Conservation (phyloP, 2,329 filamentous ascomycete genomes). For the Onygena corvina region DNA sequence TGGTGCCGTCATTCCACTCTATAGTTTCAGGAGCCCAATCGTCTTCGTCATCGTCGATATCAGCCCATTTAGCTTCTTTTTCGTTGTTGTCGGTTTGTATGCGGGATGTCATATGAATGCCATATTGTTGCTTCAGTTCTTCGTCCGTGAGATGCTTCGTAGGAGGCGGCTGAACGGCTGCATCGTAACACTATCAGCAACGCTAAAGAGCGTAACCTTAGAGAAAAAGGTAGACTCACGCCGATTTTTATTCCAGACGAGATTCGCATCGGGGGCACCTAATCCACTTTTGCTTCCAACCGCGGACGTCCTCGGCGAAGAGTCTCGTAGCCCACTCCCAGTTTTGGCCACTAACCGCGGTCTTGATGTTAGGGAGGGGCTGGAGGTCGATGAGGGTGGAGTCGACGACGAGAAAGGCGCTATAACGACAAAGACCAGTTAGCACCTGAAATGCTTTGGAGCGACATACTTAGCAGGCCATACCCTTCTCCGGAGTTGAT, state of each 20-base stretch:
- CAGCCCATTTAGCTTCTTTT: slow-evolving; percentile 56
- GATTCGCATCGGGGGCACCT: slow-evolving; percentile 51
- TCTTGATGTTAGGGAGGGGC: slow-evolving; percentile 36
- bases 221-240: slow-evolving; percentile 31
- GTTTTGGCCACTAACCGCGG: slow-evolving; percentile 54
- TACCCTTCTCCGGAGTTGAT: slow-evolving; percentile 43
- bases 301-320: slow-evolving; percentile 39
- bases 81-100: slow-evolving; percentile 50
- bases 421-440: slow-evolving; percentile 16
- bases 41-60: slow-evolving; percentile 58
- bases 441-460: no score
- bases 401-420: slow-evolving; percentile 27
- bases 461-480: slow-evolving; percentile 9
- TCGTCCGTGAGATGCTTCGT: slow-evolving; percentile 56
- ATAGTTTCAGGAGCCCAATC: slow-evolving; percentile 57
- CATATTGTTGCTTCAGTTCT: slow-evolving; percentile 56
- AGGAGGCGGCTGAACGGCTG: slow-evolving; percentile 43
- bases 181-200: slow-evolving; percentile 17
- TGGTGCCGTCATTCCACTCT: slow-evolving; percentile 58
- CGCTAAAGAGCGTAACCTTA: not conserved
- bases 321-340: slow-evolving; percentile 41
- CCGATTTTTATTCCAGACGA: slow-evolving; percentile 59
- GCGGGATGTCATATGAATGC: slow-evolving; percentile 54
- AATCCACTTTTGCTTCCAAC: slow-evolving; percentile 35
- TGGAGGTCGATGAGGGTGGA: slow-evolving; percentile 28